Evolutionary conservation across 805 yeast species (phyloP).

Genomic region (Cyberlindnera japonica): DNA sequence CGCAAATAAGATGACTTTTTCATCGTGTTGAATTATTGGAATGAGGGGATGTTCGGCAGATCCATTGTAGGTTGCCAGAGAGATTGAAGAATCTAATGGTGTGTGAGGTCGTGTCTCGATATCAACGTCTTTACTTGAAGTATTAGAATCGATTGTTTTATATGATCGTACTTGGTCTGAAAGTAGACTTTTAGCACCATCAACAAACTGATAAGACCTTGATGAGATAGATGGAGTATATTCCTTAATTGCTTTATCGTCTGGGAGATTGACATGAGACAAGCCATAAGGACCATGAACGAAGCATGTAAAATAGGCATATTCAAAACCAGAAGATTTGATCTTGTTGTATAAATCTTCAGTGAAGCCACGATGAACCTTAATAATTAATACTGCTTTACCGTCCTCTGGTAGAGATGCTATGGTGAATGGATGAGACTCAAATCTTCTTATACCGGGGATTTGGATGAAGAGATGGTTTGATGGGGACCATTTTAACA

Average conservation of each 20-base stretch:
- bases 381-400: slow-evolving; percentile 15
- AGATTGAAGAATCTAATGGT: not conserved
- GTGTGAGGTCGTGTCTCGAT: not conserved
- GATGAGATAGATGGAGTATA: not conserved
- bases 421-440: slow-evolving; percentile 30
- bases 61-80: not conserved
- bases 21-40: not conserved
- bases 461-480: slow-evolving; percentile 26
- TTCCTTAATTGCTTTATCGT: not conserved
- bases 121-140: not conserved
- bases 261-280: slow-evolving; percentile 19
- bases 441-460: slow-evolving; percentile 18
- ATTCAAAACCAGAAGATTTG: not conserved
- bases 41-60: too few relatives aligned
- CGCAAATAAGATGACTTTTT: slow-evolving; percentile 20
- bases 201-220: slow-evolving; percentile 6
- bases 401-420: slow-evolving; percentile 18
- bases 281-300: slow-evolving; percentile 29
- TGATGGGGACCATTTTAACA: slow-evolving; percentile 21
- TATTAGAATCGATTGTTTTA: not conserved
- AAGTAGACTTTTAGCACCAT: not conserved
- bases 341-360: slow-evolving; percentile 15
- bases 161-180: too few relatives aligned
- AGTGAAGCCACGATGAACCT: slow-evolving; percentile 25
- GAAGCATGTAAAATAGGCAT: slow-evolving; percentile 16